Evolutionary conservation across 441 rosid species (phyloP).

Genomic region (Pelargonium cotyledonis): DNA sequence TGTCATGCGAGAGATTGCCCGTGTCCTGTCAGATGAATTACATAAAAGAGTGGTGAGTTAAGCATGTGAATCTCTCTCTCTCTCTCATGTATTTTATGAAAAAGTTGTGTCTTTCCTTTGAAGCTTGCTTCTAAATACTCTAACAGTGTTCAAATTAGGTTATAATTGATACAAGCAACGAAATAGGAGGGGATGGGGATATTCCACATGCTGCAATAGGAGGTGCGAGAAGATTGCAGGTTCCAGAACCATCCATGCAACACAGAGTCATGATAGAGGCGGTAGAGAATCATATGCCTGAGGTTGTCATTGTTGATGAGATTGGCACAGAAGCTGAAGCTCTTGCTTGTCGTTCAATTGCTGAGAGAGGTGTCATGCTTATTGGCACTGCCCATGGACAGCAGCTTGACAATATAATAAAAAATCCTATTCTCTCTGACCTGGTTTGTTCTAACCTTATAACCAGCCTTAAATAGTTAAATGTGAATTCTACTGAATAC

Average conservation of each 20-base stretch:
- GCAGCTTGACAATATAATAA: conserved; percentile 47
- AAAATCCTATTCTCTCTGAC: conserved; percentile 54
- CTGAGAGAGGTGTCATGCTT: conserved; percentile 63
- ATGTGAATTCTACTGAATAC: neutral
- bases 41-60: conserved; percentile 51
- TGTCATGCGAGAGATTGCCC: conserved; percentile 55
- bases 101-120: neutral
- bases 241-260: conserved; percentile 52
- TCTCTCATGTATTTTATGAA: neutral
- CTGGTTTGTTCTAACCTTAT: conserved; percentile 39
- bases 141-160: conserved; percentile 27
- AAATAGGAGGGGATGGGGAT: conserved; percentile 64
- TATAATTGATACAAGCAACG: conserved; percentile 64
- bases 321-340: conserved; percentile 68
- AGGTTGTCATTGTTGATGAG: conserved; percentile 63
- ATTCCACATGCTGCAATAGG: conserved; percentile 63
- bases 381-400: conserved; percentile 67
- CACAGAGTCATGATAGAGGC: conserved; percentile 67
- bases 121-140: neutral
- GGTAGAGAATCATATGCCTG: conserved; percentile 70
- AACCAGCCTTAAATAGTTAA: neutral
- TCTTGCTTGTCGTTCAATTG: conserved; percentile 57
- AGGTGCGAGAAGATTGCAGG: conserved; percentile 67
- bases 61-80: conserved; percentile 8
- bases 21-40: conserved; percentile 57